Percentiles rank a stretch among this genome's conserved stretches.
Evolutionary conservation across 2,329 filamentous ascomycete genomes (phyloP).

Genomic region (Botryotinia convoluta): DNA sequence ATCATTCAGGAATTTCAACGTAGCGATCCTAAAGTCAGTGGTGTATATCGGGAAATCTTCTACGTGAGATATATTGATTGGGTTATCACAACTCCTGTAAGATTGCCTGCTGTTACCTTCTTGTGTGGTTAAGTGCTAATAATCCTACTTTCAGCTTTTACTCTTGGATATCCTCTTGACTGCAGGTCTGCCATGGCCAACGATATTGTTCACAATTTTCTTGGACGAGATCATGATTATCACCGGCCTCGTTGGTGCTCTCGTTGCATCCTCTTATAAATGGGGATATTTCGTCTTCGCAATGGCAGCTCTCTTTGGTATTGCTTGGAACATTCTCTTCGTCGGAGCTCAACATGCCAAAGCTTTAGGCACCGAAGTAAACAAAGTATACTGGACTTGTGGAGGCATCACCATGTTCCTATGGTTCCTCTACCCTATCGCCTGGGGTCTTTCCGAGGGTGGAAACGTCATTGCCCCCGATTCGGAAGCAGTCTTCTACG

Average conservation of each 20-base stretch:
- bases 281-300: conserved; percentile 65
- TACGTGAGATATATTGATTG: conserved; percentile 66
- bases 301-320: conserved; percentile 53
- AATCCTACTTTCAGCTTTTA: conserved; percentile 43
- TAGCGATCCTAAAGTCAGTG: conserved; percentile 45
- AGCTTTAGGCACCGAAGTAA: conserved; percentile 52
- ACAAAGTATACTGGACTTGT: conserved; percentile 52
- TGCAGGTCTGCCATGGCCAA: conserved; percentile 62
- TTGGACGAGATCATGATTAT: conserved; percentile 66
- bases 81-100: conserved; percentile 58
- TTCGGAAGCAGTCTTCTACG: conserved; percentile 66
- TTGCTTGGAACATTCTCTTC: conserved; percentile 57
- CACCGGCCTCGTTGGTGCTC: conserved; percentile 63
- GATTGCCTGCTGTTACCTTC: conserved; percentile 1
- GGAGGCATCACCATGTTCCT: conserved; percentile 58
- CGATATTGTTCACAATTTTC: conserved; percentile 59
- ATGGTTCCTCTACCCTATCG: conserved; percentile 64
- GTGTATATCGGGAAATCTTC: conserved; percentile 60
- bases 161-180: conserved; percentile 62
- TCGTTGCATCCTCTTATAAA: conserved; percentile 61
- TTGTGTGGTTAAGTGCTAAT: background rate
- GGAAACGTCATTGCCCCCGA: conserved; percentile 65
- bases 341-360: conserved; percentile 56
- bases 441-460: conserved; percentile 62
- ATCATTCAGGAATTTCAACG: conserved; percentile 59